Percentiles rank a stretch among this genome's conserved stretches.
Evolutionary conservation across 2,329 filamentous ascomycete genomes (phyloP).

Genomic region (Pestalotiopsis sp.): DNA sequence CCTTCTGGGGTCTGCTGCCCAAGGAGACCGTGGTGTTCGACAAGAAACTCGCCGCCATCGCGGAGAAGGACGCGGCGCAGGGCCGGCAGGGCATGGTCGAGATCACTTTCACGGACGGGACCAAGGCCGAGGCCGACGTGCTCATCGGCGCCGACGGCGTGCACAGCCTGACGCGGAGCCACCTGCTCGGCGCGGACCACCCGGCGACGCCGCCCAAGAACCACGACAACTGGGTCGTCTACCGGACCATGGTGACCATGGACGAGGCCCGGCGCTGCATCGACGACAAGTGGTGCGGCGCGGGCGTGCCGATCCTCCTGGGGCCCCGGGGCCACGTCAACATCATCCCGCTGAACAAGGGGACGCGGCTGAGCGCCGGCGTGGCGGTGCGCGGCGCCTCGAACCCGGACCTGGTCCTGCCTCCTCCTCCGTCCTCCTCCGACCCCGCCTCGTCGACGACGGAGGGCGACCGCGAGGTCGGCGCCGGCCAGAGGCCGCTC

Average conservation of each 20-base stretch:
- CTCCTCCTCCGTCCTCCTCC: background rate
- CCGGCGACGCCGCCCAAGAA: slow-evolving; percentile 32
- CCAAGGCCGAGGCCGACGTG: slow-evolving; percentile 28
- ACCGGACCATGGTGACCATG: slow-evolving; percentile 29
- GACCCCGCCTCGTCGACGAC: background rate
- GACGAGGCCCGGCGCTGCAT: slow-evolving; percentile 29
- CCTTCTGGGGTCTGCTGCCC: slow-evolving; percentile 29
- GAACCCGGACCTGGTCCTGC: background rate
- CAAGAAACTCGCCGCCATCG: slow-evolving; percentile 24
- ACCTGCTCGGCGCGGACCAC: slow-evolving; percentile 32
- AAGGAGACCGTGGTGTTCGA: slow-evolving; percentile 20
- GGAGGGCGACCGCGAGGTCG: slow-evolving; percentile 1
- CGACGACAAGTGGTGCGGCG: slow-evolving; percentile 29
- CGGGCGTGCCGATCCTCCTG: slow-evolving; percentile 33
- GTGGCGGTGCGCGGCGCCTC: slow-evolving; percentile 32
- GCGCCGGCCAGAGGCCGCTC: slow-evolving; percentile 17
- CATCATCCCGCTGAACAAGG: slow-evolving; percentile 35
- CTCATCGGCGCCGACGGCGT: slow-evolving; percentile 39
- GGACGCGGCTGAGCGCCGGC: slow-evolving; percentile 34
- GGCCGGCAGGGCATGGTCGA: slow-evolving; percentile 10
- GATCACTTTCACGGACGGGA: slow-evolving; percentile 30
- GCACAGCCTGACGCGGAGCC: slow-evolving; percentile 31
- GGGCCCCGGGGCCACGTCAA: slow-evolving; percentile 35
- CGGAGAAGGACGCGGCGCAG: slow-evolving; percentile 8
- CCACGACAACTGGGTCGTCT: slow-evolving; percentile 34